Base-by-base conservation (phyloP, 1,284 basidiomycete species). In the Naganishia cerealis region DNA sequence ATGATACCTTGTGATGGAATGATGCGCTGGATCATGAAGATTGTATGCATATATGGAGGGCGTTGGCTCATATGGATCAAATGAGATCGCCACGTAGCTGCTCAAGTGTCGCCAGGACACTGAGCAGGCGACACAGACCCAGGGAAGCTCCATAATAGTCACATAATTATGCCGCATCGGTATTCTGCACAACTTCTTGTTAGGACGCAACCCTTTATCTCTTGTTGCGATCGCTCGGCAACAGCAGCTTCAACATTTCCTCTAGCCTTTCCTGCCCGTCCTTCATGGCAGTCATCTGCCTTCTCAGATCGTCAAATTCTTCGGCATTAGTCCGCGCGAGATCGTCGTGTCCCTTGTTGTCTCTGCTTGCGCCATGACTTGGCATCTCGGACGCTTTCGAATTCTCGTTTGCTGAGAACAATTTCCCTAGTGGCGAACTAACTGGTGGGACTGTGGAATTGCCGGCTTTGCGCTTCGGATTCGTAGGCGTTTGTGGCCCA, bases 221-320 rank as follows among this genome's bases (percentile, higher is more conserved):
- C 29, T 33, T 33, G 29, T 33, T 33, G 29, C 29, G 29, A 33
- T 33, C 29, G 29, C 29, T 33, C 6, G 29, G 6, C 29, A 33
- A 33, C 29, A 33, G 29, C 29, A 33, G 29, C 29, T 33, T 33
- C 29, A 79, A 68, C 70, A 79, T 71, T 57, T 72, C 73, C 71
- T 79, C 78, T 67, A 78, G 73, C 50, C 77, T 71, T 63, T 72
- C 66, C 70, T 77, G 78, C 54, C 71, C 70, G 48, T 71, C 73
- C 55, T 71, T 72, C 57, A 78, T 67, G 54, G 72, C 73, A 52
- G 71, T 72, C 66, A 78, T 70, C 67, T 77, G 77, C 54, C 68
- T 71, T 38, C 72, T 73, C 13, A 77, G 57, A 46, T 66, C 53
- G n/a, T 76, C 75, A 21, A 73, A 71, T 55, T 70, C 71, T 50